Percentiles rank a stretch among this genome's conserved stretches.
These are phyloP conservation scores for Coprinopsis strossmayeri DNA, from an alignment of 768 basidiomycete species.

Conservation along the genomic window DNA sequence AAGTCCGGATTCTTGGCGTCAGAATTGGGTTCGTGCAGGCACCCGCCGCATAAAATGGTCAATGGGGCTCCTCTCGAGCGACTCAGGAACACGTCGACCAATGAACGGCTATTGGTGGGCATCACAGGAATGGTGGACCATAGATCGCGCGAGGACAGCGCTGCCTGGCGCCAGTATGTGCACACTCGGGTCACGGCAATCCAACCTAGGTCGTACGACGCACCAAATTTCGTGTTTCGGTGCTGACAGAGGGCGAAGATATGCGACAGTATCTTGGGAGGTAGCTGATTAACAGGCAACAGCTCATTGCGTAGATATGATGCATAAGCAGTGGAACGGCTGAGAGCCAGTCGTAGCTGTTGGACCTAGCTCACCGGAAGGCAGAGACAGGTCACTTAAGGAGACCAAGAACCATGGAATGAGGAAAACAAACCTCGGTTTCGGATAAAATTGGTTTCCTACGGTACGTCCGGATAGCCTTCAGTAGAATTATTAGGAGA, in stretches of 20 bases:
- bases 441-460: too few species aligned
- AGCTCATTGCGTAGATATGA: neutral
- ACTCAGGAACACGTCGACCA: neutral
- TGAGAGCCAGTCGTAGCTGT: neutral
- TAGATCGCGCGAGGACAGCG: neutral
- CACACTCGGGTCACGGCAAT: conserved; percentile 1
- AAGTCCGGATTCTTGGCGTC: neutral
- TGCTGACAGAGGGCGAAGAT: neutral
- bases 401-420: too few species aligned
- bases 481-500: too few species aligned
- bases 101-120: neutral
- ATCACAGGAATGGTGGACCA: conserved; percentile 1
- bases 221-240: neutral
- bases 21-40: neutral
- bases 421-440: too few species aligned
- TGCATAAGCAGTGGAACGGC: neutral
- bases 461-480: too few species aligned
- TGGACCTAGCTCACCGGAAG: neutral
- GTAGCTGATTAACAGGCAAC: neutral
- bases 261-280: neutral
- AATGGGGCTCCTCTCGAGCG: neutral
- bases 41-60: neutral
- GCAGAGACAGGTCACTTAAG: too few species aligned
- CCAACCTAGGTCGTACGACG: neutral
- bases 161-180: conserved; percentile 1